These are phyloP conservation scores for Byssochlamys sp. DNA, from an alignment of 2,329 filamentous ascomycete genomes.

Conservation along the genomic window DNA sequence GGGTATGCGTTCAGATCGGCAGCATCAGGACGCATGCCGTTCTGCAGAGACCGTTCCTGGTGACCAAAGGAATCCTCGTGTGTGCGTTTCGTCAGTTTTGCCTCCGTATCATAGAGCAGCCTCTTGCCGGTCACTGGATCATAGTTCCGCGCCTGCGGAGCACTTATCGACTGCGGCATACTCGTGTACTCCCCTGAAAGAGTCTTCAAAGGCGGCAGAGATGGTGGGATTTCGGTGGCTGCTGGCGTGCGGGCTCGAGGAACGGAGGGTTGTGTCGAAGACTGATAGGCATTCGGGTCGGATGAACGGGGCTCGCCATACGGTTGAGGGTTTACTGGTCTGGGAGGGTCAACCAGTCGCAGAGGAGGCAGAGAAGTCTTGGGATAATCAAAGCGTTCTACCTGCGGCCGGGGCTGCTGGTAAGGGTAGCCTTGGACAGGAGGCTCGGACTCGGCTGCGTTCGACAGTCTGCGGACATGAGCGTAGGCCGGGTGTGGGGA, in stretches of 20 bases:
- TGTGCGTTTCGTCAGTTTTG: constrained; percentile 21
- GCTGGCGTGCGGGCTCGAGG: constrained; percentile 17
- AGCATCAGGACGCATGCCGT: constrained; percentile 35
- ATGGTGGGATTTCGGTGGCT: constrained; percentile 16
- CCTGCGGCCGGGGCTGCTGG: constrained; percentile 6
- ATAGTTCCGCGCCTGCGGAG: constrained; percentile 16
- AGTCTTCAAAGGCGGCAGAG: constrained; percentile 30
- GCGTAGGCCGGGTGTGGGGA: constrained; percentile 27
- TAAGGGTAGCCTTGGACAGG: constrained; percentile 13
- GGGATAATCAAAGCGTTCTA: constrained; percentile 16
- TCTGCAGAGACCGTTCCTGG: constrained; percentile 31
- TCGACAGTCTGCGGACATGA: constrained; percentile 24
- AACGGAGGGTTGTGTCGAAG: constrained; percentile 20
- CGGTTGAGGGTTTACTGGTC: constrained; percentile 10
- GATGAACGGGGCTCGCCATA: constrained; percentile 31
- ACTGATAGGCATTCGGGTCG: constrained; percentile 31
- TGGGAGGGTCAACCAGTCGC: constrained; percentile 17
- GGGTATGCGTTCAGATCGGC: constrained; percentile 14
- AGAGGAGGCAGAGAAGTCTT: constrained; percentile 20
- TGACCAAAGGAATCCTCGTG: constrained; percentile 32
- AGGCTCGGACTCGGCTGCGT: constrained; percentile 23
- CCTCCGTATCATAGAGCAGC: constrained; percentile 23
- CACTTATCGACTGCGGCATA: constrained; percentile 4
- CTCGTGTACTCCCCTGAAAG: constrained; percentile 19
- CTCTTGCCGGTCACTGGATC: constrained; percentile 17